These are phyloP conservation scores for Ceratobasidium sp. DNA, from an alignment of 1,284 basidiomycete genomes.

Conservation along the genomic window DNA sequence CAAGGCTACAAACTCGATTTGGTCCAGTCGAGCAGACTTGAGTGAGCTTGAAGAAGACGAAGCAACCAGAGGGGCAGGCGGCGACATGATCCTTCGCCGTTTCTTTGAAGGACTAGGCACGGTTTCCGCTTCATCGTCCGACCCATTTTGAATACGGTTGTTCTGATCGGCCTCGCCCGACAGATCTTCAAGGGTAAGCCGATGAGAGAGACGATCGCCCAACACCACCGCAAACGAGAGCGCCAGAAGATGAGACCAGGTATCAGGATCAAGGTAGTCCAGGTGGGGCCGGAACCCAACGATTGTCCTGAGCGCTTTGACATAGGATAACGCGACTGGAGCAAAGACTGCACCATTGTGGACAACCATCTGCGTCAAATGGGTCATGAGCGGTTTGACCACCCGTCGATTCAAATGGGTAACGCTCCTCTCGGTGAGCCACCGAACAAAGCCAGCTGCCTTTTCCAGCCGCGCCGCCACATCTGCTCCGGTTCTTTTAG, in stretches of 20 bases:
- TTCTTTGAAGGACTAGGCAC: conserved; percentile 46
- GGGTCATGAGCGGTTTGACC: conserved; percentile 64
- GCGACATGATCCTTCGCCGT: conserved; percentile 48
- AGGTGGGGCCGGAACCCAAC: conserved; percentile 76
- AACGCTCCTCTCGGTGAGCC: conserved; percentile 67
- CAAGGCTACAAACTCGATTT: conserved; percentile 73
- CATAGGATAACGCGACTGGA: conserved; percentile 78
- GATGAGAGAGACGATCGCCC: conserved; percentile 61
- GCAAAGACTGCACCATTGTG: conserved; percentile 63
- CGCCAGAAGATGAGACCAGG: conserved; percentile 73
- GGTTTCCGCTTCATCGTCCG: conserved; percentile 51
- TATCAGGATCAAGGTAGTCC: conserved; percentile 68
- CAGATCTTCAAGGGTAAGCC: conserved; percentile 46
- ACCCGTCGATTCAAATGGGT: conserved; percentile 62
- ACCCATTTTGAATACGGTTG: conserved; percentile 52
- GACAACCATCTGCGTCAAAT: conserved; percentile 70
- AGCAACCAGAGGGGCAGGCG: conserved; percentile 22
- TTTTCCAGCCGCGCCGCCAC: conserved; percentile 67
- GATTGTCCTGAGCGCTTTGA: conserved; percentile 73
- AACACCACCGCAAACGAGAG: conserved; percentile 80
- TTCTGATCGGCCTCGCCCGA: conserved; percentile 22
- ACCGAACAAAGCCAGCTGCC: conserved; percentile 69
- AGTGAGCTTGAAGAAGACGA: conserved; percentile 3
- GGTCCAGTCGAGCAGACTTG: conserved; percentile 60
- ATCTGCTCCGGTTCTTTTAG: conserved; percentile 51